Conservation (phyloP, 495 filamentous ascomycete genomes). For the Aspergillus affinis region DNA sequence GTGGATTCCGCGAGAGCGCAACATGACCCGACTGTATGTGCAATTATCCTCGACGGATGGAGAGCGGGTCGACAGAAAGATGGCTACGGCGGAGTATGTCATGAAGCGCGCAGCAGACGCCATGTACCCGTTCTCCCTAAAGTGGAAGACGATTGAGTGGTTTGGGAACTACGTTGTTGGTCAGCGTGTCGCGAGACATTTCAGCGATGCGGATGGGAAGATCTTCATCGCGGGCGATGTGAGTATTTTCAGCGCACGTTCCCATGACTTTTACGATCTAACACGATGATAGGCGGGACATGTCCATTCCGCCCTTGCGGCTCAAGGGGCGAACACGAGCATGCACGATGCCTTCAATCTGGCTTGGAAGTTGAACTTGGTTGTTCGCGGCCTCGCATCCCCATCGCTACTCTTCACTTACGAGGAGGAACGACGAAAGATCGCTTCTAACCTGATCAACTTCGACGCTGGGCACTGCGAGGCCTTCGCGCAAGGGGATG, state of each 20-base stretch:
- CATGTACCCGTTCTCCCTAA: conserved; percentile 64
- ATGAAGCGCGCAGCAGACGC: conserved; percentile 65
- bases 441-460: conserved; percentile 70
- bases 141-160: conserved; percentile 64
- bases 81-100: conserved; percentile 65
- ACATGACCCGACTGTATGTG: conserved; percentile 75
- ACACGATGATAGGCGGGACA: conserved; percentile 48
- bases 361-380: conserved; percentile 78
- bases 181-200: conserved; percentile 71
- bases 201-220: conserved; percentile 58
- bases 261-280: background rate
- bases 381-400: conserved; percentile 59
- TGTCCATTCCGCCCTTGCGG: conserved; percentile 85
- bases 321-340: conserved; percentile 83
- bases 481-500: conserved; percentile 58
- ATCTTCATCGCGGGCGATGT: conserved; percentile 86
- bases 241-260: conserved; percentile 25
- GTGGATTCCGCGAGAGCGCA: conserved; percentile 72
- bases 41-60: conserved; percentile 68
- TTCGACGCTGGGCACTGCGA: conserved; percentile 64
- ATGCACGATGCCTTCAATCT: conserved; percentile 81
- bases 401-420: conserved; percentile 68
- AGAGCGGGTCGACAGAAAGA: conserved; percentile 59
- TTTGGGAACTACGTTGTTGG: conserved; percentile 65
- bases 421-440: conserved; percentile 66